Evolutionary conservation across 2,329 filamentous ascomycete genomes (phyloP).

Genomic region (Alternaria infectoria): DNA sequence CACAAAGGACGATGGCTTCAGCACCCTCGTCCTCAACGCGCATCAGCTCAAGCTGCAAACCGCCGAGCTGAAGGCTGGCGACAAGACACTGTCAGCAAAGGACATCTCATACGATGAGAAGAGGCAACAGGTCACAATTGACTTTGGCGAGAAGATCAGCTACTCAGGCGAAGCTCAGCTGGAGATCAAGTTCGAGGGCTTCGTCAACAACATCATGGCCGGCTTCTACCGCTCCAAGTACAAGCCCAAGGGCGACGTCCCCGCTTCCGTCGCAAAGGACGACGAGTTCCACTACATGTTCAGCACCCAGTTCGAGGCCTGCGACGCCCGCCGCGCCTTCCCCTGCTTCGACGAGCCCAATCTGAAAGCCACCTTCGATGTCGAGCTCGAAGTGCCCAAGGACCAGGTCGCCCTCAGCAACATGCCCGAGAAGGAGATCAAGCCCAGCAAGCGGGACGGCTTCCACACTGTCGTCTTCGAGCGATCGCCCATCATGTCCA

Average conservation of each 20-base stretch:
- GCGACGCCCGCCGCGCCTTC: slow-evolving; percentile 92
- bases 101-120: slow-evolving; percentile 81
- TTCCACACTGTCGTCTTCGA: slow-evolving; percentile 88
- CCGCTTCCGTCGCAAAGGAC: slow-evolving; percentile 78
- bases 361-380: slow-evolving; percentile 93
- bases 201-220: slow-evolving; percentile 85
- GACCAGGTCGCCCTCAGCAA: slow-evolving; percentile 91
- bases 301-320: slow-evolving; percentile 97
- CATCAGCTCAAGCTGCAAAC: slow-evolving; percentile 79
- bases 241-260: slow-evolving; percentile 75
- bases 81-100: slow-evolving; percentile 65
- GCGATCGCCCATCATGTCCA: slow-evolving; percentile 92
- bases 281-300: slow-evolving; percentile 71
- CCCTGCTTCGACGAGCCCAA: slow-evolving; percentile 99
- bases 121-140: slow-evolving; percentile 81
- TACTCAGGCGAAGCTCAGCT: slow-evolving; percentile 70
- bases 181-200: slow-evolving; percentile 76
- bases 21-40: slow-evolving; percentile 81
- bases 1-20: slow-evolving; percentile 66
- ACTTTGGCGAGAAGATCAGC: slow-evolving; percentile 75
- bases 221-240: slow-evolving; percentile 96
- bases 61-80: slow-evolving; percentile 66
- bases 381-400: slow-evolving; percentile 87
- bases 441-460: slow-evolving; percentile 72
- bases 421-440: slow-evolving; percentile 83